phyloP scores from a whole-genome alignment of 2,329 filamentous ascomycete genomes.

The Aspergillus transmontanensis region DNA sequence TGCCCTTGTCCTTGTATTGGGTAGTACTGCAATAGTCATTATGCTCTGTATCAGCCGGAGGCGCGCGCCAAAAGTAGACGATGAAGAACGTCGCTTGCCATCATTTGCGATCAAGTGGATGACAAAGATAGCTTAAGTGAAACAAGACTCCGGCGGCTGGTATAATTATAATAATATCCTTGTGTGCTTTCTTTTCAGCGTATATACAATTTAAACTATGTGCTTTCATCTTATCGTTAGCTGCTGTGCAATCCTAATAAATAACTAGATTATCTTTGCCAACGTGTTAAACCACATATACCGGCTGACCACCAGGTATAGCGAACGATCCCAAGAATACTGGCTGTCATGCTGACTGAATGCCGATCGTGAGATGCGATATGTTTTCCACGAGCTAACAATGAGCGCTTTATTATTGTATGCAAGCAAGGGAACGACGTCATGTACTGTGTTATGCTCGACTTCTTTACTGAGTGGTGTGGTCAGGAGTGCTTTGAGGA shows the following conservation, averaged over 20 bases:
- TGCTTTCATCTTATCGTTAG: neutral
- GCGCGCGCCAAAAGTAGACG: neutral
- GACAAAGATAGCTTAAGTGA: neutral
- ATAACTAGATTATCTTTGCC: neutral
- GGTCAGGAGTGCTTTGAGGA: constrained; percentile 21
- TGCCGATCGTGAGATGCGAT: constrained; percentile 37
- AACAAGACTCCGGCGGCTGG: neutral
- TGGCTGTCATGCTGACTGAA: constrained; percentile 44
- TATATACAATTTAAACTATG: neutral
- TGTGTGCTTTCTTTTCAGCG: neutral
- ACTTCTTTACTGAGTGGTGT: neutral
- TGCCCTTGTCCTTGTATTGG: neutral
- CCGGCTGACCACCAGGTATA: constrained; percentile 45
- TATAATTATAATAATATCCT: neutral
- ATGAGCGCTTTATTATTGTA: constrained; percentile 35
- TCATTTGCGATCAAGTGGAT: neutral
- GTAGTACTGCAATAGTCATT: too few relatives aligned
- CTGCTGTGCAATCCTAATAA: too few relatives aligned
- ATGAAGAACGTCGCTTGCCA: neutral
- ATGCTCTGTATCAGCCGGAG: neutral
- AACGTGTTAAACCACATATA: constrained; percentile 46
- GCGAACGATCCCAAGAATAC: constrained; percentile 45
- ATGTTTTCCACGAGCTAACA: constrained; percentile 41
- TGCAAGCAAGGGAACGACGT: constrained; percentile 1
- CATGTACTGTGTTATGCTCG: neutral